A percentile compares a stretch with the other conserved stretches of the same genome.
These are phyloP conservation scores for Salix caprea DNA, from an alignment of 345 rosid genomes.

Conservation along the genomic window DNA sequence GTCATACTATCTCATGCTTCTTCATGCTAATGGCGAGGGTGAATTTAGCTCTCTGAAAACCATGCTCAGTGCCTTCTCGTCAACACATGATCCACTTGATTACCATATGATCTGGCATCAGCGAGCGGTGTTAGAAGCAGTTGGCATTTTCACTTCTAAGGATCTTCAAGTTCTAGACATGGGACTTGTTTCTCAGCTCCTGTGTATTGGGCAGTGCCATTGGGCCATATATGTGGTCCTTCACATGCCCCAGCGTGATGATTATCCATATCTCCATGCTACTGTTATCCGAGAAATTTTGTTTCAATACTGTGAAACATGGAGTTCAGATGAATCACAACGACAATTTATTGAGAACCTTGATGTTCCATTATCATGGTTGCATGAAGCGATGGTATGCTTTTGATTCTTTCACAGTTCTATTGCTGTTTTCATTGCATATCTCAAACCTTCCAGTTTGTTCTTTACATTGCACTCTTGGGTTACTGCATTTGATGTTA, in stretches of 20 bases:
- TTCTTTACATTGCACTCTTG: neutral
- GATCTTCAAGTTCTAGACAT: slow-evolving; percentile 91
- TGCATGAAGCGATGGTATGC: slow-evolving; percentile 92
- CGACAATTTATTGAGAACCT: slow-evolving; percentile 64
- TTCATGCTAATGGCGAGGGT: slow-evolving; percentile 65
- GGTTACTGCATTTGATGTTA: neutral
- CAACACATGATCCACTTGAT: slow-evolving; percentile 93
- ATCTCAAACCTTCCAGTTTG: slow-evolving; percentile 1
- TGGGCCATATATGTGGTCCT: slow-evolving; percentile 96
- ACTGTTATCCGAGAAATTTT: slow-evolving; percentile 71
- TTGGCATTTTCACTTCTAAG: slow-evolving; percentile 67
- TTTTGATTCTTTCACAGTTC: slow-evolving; percentile 8
- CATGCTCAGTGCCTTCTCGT: slow-evolving; percentile 86
- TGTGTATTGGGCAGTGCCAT: slow-evolving; percentile 73
- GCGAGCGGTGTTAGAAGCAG: slow-evolving; percentile 70
- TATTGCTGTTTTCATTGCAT: slow-evolving; percentile 9
- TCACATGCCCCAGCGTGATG: slow-evolving; percentile 65
- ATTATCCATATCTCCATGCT: slow-evolving; percentile 77
- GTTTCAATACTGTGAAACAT: slow-evolving; percentile 83
- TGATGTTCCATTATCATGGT: slow-evolving; percentile 75
- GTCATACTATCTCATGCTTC: slow-evolving; percentile 93
- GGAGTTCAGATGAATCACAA: slow-evolving; percentile 78
- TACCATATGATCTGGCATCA: slow-evolving; percentile 99
- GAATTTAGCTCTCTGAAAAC: slow-evolving; percentile 56
- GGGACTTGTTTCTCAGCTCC: slow-evolving; percentile 84